phyloP scores from a whole-genome alignment of 306 rosid genomes.

The Heteromeles arbutifolia region DNA sequence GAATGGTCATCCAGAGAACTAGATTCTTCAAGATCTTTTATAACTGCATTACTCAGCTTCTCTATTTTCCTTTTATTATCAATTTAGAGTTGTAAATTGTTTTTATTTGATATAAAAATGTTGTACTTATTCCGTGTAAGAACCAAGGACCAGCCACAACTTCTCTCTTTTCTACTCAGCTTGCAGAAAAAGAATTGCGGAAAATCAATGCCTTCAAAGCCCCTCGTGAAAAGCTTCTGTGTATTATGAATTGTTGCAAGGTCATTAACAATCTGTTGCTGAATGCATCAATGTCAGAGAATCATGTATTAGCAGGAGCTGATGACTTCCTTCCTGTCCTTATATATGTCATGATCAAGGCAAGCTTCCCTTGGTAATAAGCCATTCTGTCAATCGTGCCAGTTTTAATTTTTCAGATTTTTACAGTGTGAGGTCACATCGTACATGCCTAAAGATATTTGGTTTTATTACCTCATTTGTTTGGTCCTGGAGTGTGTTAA shows the following conservation, averaged over 20 bases:
- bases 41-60: not conserved
- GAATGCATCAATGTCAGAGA: conserved; percentile 53
- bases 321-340: conserved; percentile 80
- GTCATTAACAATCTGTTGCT: conserved; percentile 67
- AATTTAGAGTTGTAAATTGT: not conserved
- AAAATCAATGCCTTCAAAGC: conserved; percentile 62
- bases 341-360: conserved; percentile 72
- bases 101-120: not conserved
- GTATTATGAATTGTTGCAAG: conserved; percentile 64
- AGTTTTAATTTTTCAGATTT: not conserved
- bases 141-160: not conserved
- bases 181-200: conserved; percentile 67
- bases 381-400: conserved; percentile 28
- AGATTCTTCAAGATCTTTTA: not conserved
- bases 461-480: not conserved
- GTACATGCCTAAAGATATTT: not conserved
- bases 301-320: conserved; percentile 59
- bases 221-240: conserved; percentile 61
- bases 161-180: conserved; percentile 28
- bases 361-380: conserved; percentile 70
- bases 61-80: not conserved
- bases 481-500: not conserved
- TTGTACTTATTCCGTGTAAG: not conserved
- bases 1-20: not conserved
- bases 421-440: not conserved